Percentiles rank a stretch among this genome's conserved stretches.
Evolutionary conservation across 2,329 filamentous ascomycete genomes (phyloP).

Genomic region (Orbilia brochopaga): DNA sequence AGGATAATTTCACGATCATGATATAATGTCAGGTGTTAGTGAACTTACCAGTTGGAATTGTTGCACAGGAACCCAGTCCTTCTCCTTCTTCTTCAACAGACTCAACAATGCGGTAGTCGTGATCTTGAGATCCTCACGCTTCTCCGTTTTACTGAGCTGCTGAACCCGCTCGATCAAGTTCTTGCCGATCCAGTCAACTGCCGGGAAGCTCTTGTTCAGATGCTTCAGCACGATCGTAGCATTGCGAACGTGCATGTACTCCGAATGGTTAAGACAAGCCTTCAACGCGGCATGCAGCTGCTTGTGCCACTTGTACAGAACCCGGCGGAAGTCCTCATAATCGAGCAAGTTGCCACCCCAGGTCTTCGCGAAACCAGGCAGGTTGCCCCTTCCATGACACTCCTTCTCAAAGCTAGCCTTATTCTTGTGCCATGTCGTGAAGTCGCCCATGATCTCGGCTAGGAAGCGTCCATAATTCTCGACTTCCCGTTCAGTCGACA

Average conservation of each 20-base stretch:
- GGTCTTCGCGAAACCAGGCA: conserved; percentile 75
- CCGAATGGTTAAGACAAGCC: conserved; percentile 74
- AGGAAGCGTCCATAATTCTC: conserved; percentile 93
- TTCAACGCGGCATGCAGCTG: conserved; percentile 80
- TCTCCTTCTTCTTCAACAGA: conserved; percentile 54
- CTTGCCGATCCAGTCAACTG: conserved; percentile 83
- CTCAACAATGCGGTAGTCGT: conserved; percentile 54
- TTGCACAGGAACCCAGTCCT: conserved; percentile 54
- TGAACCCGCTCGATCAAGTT: conserved; percentile 54
- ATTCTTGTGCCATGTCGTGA: conserved; percentile 83
- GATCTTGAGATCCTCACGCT: conserved; percentile 55
- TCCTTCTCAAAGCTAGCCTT: conserved; percentile 79
- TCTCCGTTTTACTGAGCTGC: conserved; percentile 54
- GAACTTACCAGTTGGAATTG: conserved; percentile 55
- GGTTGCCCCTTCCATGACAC: conserved; percentile 71
- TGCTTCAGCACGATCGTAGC: conserved; percentile 87
- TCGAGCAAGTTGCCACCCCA: conserved; percentile 70
- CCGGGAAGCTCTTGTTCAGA: conserved; percentile 81
- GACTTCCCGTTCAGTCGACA: conserved; percentile 86
- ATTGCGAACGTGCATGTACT: conserved; percentile 98
- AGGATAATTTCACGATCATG: conserved; percentile 5
- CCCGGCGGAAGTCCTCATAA: conserved; percentile 82
- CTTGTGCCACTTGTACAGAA: conserved; percentile 90
- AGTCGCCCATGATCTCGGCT: conserved; percentile 77
- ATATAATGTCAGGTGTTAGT: conserved; percentile 19